Base-by-base conservation (phyloP, 2,329 filamentous ascomycete genomes). In the Trichoderma atroviride region DNA sequence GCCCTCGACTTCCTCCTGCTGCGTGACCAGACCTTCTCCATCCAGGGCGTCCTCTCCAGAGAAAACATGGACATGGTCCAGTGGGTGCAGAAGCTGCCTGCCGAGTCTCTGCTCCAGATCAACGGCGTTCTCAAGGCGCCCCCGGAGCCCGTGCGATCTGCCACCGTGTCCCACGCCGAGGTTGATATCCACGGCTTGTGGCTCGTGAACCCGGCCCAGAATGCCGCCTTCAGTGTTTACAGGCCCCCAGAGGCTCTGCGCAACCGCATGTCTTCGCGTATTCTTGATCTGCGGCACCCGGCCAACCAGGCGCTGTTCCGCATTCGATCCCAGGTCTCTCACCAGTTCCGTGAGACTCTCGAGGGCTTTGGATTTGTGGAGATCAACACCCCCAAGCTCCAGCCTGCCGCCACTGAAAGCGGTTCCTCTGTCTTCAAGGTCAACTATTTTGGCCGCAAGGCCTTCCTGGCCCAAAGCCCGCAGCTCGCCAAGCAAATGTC, bases 401-500 rank as follows among this genome's bases (percentile, higher is more conserved):
- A 97, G 82, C 92, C 93, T 1, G 90, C 92, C 14, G 94, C 94
- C 1, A 97, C 94, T 0, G 94, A 97, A 79, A 97, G 92, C 58
- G 94, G 94, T 58, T 91, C 94, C 16, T 93, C 93, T 72, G 94
- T 97, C 5, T 97, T 97, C 84, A 90, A 92, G 78, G 88, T 97
- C 60, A 92, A 96, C 76, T 97, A 97, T 82, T 97, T 97, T 81
- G 92, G 90, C 35, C 89, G 94, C 64, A 88, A 88, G 24, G 94
- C 94, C 3, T 97, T 96, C 83, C 82, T 97, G 16, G 94, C 94
- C 0, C 94, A 97, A 81, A 96, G 92, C 71, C 94, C 94, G 7
- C 94, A 97, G 79, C 81, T 97, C 72, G 92, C 93, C 65, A 97
- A 97, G 82, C 94, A 97, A 80, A 95, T 97, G 92, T 88, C 89